Evolutionary conservation across 2,329 filamentous ascomycete genomes (phyloP), one percentile per base, ranked within the genome.

Genomic region (Ampelomyces quisqualis): DNA sequence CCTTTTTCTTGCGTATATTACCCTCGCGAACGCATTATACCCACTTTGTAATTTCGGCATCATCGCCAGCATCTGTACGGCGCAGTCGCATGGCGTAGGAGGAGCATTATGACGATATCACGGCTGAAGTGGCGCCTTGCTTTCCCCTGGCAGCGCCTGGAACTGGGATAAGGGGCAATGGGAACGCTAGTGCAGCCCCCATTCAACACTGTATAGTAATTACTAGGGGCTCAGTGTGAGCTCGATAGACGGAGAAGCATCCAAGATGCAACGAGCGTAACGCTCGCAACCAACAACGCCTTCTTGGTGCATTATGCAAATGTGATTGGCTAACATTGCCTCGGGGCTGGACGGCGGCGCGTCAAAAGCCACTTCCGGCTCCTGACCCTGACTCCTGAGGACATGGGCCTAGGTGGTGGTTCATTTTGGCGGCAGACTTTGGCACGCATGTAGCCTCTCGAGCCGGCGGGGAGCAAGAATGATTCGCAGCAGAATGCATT

Each of bases 11-110:
- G 60, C 62, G 64, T 56, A 67, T 68, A 65, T 55, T 64, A 58
- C 47, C 49, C 51, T 55, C 40, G 47, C 35, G 33, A 27, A 54
- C 58, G 65, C 57, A 54, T 59, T 68, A 70, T 70, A 70, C 65
- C 67, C 67, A 59, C 43, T 60, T 63, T 66, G 56, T 67, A 67
- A 64, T 68, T 65, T 62, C 53, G 55, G 58, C 53, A 53, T 53
- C 47, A 55, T 49, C 45, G 38, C 46, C 45, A 56, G 49, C 55
- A 57, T 59, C 42, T 41, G 38, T 45, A 59, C 38, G 55, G 55
- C 51, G 53, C 46, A 47, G 38, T 53, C 34, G 49, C 45, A 53
- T 51, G 55, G 53, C 52, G 51, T 59, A 55, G 51, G 55, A 49
- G 54, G 40, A 48, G 56, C 53, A 58, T 20, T 52, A 55, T 59